phyloP scores from a whole-genome alignment of 2,329 filamentous ascomycete species.

The Lizonia empirigonia region DNA sequence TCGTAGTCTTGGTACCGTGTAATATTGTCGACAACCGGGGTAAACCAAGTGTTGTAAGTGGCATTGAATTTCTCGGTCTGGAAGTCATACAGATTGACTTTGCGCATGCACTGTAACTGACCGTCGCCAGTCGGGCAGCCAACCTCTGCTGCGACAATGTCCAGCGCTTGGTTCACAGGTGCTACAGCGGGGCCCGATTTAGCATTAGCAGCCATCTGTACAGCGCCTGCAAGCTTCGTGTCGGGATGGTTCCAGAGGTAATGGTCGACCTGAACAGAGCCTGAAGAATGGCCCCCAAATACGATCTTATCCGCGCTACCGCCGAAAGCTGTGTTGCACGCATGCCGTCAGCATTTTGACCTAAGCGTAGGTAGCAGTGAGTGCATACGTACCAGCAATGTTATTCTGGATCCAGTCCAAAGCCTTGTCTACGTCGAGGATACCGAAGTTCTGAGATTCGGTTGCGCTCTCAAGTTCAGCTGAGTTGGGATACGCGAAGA shows the following conservation, averaged over 20 bases:
- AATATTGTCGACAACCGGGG: slow-evolving; percentile 29
- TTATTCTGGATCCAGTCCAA: slow-evolving; percentile 46
- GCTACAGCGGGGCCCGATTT: slow-evolving; percentile 32
- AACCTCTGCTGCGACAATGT: slow-evolving; percentile 32
- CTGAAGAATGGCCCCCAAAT: slow-evolving; percentile 49
- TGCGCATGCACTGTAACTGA: slow-evolving; percentile 29
- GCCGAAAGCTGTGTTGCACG: slow-evolving; percentile 37
- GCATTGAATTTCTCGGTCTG: slow-evolving; percentile 35
- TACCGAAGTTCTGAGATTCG: slow-evolving; percentile 41
- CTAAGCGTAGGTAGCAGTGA: too few species aligned
- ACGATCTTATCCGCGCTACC: slow-evolving; percentile 52
- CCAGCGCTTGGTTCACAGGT: slow-evolving; percentile 28
- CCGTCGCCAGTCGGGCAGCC: slow-evolving; percentile 26
- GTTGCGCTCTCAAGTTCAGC: slow-evolving; percentile 37
- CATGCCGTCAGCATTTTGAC: neutral
- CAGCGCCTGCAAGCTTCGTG: slow-evolving; percentile 26
- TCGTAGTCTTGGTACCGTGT: slow-evolving; percentile 31
- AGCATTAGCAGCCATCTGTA: slow-evolving; percentile 35
- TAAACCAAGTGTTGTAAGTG: slow-evolving; percentile 33
- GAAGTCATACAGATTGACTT: slow-evolving; percentile 30
- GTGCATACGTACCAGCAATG: slow-evolving; percentile 28
- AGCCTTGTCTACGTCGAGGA: slow-evolving; percentile 48
- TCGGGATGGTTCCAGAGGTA: slow-evolving; percentile 36
- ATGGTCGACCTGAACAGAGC: slow-evolving; percentile 33
- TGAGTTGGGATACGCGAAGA: slow-evolving; percentile 52